Conservation (phyloP, 2,329 filamentous ascomycete genomes). For the Phialocephala sp. region DNA sequence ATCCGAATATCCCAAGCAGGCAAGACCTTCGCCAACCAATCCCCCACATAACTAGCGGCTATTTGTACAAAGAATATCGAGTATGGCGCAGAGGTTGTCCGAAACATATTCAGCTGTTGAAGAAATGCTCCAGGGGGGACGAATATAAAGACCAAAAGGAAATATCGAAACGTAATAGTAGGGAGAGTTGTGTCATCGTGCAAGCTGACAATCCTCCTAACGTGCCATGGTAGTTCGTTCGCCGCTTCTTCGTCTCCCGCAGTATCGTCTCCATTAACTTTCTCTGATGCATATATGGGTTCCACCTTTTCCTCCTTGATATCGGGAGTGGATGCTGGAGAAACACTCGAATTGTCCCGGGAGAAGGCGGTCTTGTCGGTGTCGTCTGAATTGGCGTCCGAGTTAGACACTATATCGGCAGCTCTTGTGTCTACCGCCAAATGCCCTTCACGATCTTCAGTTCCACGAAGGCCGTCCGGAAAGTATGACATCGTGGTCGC, state of each 20-base stretch:
- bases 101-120: constrained; percentile 60
- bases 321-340: constrained; percentile 9
- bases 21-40: constrained; percentile 49
- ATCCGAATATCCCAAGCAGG: constrained; percentile 53
- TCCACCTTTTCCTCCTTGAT: constrained; percentile 17
- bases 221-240: constrained; percentile 58
- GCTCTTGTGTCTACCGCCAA: constrained; percentile 7
- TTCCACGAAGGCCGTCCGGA: constrained; percentile 15
- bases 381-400: constrained; percentile 15
- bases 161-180: constrained; percentile 65
- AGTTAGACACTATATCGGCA: constrained; percentile 20
- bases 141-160: constrained; percentile 59
- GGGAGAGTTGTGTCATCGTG: constrained; percentile 60
- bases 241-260: constrained; percentile 54
- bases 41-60: constrained; percentile 53
- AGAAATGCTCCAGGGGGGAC: constrained; percentile 63
- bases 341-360: background rate
- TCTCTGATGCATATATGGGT: constrained; percentile 14
- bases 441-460: constrained; percentile 1
- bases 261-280: constrained; percentile 16
- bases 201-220: constrained; percentile 62
- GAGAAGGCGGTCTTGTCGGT: constrained; percentile 21
- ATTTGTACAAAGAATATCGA: constrained; percentile 67
- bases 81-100: constrained; percentile 59
- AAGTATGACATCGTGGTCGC: constrained; percentile 23